These are phyloP conservation scores for Murraya paniculata DNA, from an alignment of 345 rosid species.

Conservation along the genomic window DNA sequence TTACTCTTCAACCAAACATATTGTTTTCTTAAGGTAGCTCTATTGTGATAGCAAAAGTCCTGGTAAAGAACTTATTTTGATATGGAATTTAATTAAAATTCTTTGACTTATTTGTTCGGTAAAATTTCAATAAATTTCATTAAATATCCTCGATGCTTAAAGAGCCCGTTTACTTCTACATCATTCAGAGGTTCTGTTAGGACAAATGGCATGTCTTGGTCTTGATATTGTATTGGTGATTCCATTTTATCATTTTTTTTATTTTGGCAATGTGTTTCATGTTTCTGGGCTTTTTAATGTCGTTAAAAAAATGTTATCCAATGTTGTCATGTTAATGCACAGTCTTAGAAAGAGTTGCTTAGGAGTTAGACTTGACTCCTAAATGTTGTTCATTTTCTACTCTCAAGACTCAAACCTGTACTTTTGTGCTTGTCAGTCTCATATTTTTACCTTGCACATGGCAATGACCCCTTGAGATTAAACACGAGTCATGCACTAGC, in stretches of 20 bases:
- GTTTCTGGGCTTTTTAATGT: neutral
- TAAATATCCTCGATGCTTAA: neutral
- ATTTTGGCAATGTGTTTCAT: neutral
- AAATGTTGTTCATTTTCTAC: neutral
- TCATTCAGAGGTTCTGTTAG: neutral
- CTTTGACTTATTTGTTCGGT: neutral
- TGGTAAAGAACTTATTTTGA: neutral
- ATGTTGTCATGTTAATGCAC: neutral
- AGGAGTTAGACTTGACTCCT: neutral
- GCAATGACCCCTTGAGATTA: neutral
- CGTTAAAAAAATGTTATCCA: neutral
- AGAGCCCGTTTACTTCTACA: neutral
- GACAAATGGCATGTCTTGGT: neutral
- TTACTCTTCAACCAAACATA: neutral
- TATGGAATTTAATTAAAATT: neutral
- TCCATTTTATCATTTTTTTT: neutral
- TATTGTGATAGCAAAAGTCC: neutral
- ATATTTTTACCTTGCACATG: neutral
- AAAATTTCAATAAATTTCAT: neutral
- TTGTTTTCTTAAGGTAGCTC: neutral
- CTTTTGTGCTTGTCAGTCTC: neutral
- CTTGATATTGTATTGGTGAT: neutral
- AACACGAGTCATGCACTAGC: neutral
- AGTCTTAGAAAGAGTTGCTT: neutral
- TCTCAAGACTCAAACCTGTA: neutral